These are phyloP conservation scores for Ophiostoma australiae DNA, from an alignment of 2,329 filamentous ascomycete species.

Conservation along the genomic window DNA sequence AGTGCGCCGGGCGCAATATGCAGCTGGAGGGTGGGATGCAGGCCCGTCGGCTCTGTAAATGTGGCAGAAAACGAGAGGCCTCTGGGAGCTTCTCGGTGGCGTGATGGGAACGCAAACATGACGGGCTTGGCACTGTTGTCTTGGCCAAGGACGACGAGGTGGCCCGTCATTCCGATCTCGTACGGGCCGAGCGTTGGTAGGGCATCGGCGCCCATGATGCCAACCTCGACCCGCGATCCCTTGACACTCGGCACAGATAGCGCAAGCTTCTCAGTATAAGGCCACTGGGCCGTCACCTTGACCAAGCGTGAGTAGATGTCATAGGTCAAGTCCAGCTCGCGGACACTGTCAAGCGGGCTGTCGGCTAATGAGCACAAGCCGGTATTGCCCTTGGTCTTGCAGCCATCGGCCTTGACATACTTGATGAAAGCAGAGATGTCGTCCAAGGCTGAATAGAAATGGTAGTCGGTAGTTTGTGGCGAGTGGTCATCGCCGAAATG, in stretches of 20 bases:
- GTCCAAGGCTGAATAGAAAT: constrained; percentile 65
- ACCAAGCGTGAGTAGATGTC: constrained; percentile 62
- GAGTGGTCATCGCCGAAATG: constrained; percentile 50
- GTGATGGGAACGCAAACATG: constrained; percentile 76
- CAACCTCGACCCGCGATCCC: constrained; percentile 67
- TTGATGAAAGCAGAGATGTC: constrained; percentile 50
- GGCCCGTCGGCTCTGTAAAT: constrained; percentile 68
- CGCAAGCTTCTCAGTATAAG: constrained; percentile 38
- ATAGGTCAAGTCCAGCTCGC: constrained; percentile 71
- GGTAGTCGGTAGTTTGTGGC: constrained; percentile 53
- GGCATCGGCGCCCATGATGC: constrained; percentile 64
- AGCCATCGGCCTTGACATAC: constrained; percentile 51
- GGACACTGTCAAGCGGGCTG: constrained; percentile 46
- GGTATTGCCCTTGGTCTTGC: constrained; percentile 37
- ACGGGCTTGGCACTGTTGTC: constrained; percentile 67
- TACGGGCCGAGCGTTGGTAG: constrained; percentile 58
- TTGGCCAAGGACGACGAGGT: constrained; percentile 72
- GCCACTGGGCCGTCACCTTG: constrained; percentile 62
- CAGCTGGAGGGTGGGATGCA: constrained; percentile 77
- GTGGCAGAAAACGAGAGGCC: constrained; percentile 53
- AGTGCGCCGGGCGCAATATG: constrained; percentile 49
- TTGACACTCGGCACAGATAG: constrained; percentile 40
- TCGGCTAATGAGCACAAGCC: constrained; percentile 47
- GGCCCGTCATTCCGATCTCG: constrained; percentile 72
- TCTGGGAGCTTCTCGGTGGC: constrained; percentile 58